Base-by-base conservation (phyloP, 306 rosid species). In the Dalbergia cultrata region DNA sequence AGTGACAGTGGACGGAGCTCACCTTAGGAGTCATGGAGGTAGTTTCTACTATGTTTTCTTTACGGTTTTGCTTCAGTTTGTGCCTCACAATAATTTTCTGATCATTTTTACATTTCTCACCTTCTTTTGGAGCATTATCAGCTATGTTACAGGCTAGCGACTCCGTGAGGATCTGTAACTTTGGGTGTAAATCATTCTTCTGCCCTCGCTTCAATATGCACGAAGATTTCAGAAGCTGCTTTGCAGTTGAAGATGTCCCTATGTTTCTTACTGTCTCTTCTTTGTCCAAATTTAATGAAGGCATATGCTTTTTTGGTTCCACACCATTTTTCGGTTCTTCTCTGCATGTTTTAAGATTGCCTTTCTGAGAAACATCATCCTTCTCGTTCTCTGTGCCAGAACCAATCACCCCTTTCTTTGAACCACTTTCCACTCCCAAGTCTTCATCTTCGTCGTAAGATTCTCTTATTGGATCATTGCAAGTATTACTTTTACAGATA, bases 1-100 rank as follows among this genome's bases (percentile, higher is more conserved):
- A 64, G 12, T 50, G 39, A 13, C 43, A 12, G 9, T 12, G 10
- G 21, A 43, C 78, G 31, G 11, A 21, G 49, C 84, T 79, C 52
- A 89, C 96, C 85, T 81, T 85, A 3, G 76, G 77, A 76, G 87
- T 60, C 33, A 74, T 5, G 69, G 80, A 62, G 80, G 80, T 31
- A 69, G 70, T 62, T 31, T 52, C 82, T 33, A 56, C 63, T 64
- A 44, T 17, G 68, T 80, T 83, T 74, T 75, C 66, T 73, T 65
- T 71, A 34, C 61, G 78, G 66, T 41, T 81, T 75, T 62, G 88
- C 84, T 84, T 87, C 72, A 45, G 47, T 60, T 84, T 84, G 65
- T 70, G 78, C 75, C 60, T 80, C 57, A 35, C 67, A 31, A 14
- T 19, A 82, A 18, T 37, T 50, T 81, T 85, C 79, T 81, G 83